Evolutionary conservation across 352 stramenopile species (phyloP), one percentile per base, ranked within the genome.

Genomic region (Phytophthora megakarya): DNA sequence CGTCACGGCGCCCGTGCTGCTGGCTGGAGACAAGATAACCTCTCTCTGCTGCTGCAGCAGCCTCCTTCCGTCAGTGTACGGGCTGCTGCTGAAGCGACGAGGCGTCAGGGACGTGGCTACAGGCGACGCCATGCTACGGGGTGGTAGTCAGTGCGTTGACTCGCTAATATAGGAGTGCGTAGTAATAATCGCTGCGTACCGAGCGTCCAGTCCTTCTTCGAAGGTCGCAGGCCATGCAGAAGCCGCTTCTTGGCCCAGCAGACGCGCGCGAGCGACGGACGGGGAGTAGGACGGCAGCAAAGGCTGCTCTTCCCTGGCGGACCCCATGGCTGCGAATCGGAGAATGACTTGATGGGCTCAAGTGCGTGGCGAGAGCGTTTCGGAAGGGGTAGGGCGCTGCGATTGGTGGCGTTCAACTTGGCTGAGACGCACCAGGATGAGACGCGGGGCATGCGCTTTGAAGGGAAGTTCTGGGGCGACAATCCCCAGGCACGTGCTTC

Each of bases 171-270:
- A n/a, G n/a, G n/a, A n/a, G n/a, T n/a, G n/a, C n/a, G n/a, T n/a
- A n/a, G n/a, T n/a, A n/a, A n/a, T n/a, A n/a, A n/a, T 11, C 2
- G 40, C 40, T 26, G n/a, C 40, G 30, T 74, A 89, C 78, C 70
- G 72, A 21, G 66, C 65, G 19, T 86, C 74, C n/a, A 89, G 72
- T 37, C 85, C 85, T 22, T 87, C 71, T 30, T 91, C 81, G 42
- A 91, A 93, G 11, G 85, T 93, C n/a, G 81, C 55, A 16, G 85
- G 85, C 85, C 85, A 93, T 10, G 73, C 68, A 1, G 72, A 48
- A 11, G 64, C 65, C 35, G 76, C 67, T 13, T 73, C 70, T 37
- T 78, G 62, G 18, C 63, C 55, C 3, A 68, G 55, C 23, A 70
- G 57, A 40, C 71, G 72, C 19, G 73, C 62, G 4, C 75, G 78